Conservation (phyloP, 768 basidiomycete genomes). For the Pleurotus ostreatus region DNA sequence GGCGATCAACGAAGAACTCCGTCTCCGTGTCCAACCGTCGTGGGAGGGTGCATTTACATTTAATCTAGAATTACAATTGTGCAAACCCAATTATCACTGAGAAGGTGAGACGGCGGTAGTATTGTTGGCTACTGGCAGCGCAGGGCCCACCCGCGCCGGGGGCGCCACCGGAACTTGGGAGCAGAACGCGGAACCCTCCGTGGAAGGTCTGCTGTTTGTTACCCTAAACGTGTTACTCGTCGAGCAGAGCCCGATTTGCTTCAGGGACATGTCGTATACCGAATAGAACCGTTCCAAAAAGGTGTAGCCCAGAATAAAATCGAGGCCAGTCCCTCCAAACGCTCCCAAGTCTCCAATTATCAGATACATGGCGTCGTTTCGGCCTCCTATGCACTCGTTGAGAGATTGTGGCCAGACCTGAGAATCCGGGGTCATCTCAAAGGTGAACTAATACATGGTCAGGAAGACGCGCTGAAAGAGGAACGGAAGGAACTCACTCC, state of each 20-base stretch:
- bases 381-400: slow-evolving; percentile 41
- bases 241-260: slow-evolving; percentile 35
- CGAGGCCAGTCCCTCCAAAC: neutral
- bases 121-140: too few species aligned
- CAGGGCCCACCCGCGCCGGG: too few species aligned
- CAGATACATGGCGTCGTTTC: slow-evolving; percentile 28
- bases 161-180: too few species aligned
- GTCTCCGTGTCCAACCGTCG: too few species aligned
- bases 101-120: too few species aligned
- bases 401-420: slow-evolving; percentile 33
- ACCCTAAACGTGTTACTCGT: slow-evolving; percentile 29
- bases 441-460: slow-evolving; percentile 19
- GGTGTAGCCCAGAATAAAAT: neutral
- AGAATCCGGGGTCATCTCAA: slow-evolving; percentile 36
- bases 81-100: too few species aligned
- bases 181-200: too few species aligned
- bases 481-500: slow-evolving; percentile 30
- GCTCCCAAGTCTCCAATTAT: slow-evolving; percentile 23
- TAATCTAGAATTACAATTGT: too few species aligned
- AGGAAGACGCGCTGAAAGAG: neutral
- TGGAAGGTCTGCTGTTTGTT: neutral
- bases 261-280: slow-evolving; percentile 42
- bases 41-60: too few species aligned
- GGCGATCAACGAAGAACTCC: too few species aligned
- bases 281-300: slow-evolving; percentile 38